Percentiles rank a stretch among this genome's conserved stretches.
phyloP scores from a whole-genome alignment of 1,284 basidiomycete species.

The Irpex sp. region DNA sequence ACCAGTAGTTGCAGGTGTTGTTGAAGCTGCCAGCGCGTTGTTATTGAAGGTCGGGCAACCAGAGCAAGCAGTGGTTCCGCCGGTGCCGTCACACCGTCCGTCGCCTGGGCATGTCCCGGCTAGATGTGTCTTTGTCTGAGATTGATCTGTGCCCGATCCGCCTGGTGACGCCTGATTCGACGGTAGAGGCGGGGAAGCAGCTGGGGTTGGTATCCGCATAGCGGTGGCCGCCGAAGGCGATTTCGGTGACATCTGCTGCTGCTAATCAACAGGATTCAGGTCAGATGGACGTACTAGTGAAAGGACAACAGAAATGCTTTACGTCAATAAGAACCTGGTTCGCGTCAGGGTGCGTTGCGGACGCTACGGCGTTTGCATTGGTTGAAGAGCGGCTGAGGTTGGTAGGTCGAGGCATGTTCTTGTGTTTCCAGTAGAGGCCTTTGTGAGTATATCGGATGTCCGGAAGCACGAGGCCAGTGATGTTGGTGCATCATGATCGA shows the following conservation, averaged over 20 bases:
- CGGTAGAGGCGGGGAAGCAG: slow-evolving; percentile 24
- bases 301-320: background rate
- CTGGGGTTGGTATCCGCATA: slow-evolving; percentile 26
- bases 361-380: slow-evolving; percentile 13
- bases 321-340: slow-evolving; percentile 15
- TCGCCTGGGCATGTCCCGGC: slow-evolving; percentile 91
- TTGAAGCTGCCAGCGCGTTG: slow-evolving; percentile 31
- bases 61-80: slow-evolving; percentile 85
- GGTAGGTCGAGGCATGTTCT: slow-evolving; percentile 33
- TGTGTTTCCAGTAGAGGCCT: slow-evolving; percentile 36
- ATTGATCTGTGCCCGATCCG: slow-evolving; percentile 12
- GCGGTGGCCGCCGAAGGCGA: slow-evolving; percentile 18
- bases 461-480: slow-evolving; percentile 8
- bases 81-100: slow-evolving; percentile 92
- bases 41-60: slow-evolving; percentile 97
- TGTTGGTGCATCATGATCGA: slow-evolving; percentile 2
- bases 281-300: background rate
- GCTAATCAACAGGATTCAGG: slow-evolving; percentile 4
- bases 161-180: slow-evolving; percentile 8
- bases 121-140: slow-evolving; percentile 24
- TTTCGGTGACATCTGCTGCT: slow-evolving; percentile 25
- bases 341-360: slow-evolving; percentile 29
- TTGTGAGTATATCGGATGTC: slow-evolving; percentile 1
- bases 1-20: background rate
- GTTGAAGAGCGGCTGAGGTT: slow-evolving; percentile 29